phyloP scores from a whole-genome alignment of 2,329 filamentous ascomycete genomes.

The Curvularia sp. region DNA sequence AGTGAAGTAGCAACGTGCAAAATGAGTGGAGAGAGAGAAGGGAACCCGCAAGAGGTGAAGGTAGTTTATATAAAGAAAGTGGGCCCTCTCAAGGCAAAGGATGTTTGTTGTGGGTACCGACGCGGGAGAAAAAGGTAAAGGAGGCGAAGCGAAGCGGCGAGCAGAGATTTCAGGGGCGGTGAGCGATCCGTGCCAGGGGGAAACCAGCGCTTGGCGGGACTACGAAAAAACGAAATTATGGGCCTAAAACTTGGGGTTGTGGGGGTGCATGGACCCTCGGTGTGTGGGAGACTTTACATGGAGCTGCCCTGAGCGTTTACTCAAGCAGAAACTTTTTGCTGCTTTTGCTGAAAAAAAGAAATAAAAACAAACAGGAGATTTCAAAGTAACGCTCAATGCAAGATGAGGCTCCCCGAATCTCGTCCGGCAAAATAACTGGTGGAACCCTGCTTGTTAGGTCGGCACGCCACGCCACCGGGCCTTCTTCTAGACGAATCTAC shows the following conservation, averaged over 20 bases:
- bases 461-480: constrained; percentile 5
- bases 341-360: background rate
- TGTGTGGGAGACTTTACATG: background rate
- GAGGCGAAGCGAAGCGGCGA: constrained; percentile 16
- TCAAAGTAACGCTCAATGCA: background rate
- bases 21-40: constrained; percentile 17
- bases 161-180: constrained; percentile 24
- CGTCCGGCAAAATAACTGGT: background rate
- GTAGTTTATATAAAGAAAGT: constrained; percentile 27
- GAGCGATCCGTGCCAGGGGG: constrained; percentile 26
- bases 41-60: background rate
- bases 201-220: constrained; percentile 8
- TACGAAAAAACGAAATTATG: background rate
- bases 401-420: background rate
- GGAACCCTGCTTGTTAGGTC: background rate
- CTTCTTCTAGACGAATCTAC: constrained; percentile 20
- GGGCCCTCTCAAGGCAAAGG: constrained; percentile 2
- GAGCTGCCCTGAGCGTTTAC: too few relatives aligned
- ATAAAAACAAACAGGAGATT: background rate
- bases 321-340: background rate
- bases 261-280: constrained; percentile 7
- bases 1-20: constrained; percentile 3
- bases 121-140: constrained; percentile 13
- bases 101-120: constrained; percentile 11
- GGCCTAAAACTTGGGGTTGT: constrained; percentile 1